Conservation (phyloP, 345 rosid species). For the Arabidopsis suecica region DNA sequence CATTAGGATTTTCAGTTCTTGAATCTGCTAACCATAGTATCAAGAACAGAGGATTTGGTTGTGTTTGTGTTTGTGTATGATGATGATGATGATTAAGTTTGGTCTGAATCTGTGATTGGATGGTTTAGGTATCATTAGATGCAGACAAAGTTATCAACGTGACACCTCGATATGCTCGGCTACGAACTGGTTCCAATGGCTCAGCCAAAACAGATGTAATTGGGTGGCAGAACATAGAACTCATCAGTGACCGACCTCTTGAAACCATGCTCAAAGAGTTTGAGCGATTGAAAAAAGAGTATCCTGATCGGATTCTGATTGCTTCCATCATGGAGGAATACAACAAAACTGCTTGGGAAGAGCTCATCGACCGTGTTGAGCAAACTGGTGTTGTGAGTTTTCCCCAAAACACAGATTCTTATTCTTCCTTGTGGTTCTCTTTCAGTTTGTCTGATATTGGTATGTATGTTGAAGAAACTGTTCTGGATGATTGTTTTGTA, state of each 20-base stretch:
- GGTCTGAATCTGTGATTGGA: slow-evolving; percentile 34
- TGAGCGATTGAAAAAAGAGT: slow-evolving; percentile 74
- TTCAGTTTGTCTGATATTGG: background rate
- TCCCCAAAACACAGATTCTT: background rate
- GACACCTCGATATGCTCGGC: slow-evolving; percentile 88
- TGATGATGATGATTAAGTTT: slow-evolving; percentile 20
- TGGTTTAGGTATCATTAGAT: slow-evolving; percentile 82
- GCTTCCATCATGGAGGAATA: slow-evolving; percentile 99
- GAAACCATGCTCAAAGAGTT: slow-evolving; percentile 96
- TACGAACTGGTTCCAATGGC: slow-evolving; percentile 73
- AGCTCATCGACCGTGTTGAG: slow-evolving; percentile 93
- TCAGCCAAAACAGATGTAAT: slow-evolving; percentile 83
- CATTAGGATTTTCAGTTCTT: background rate
- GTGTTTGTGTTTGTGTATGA: slow-evolving; percentile 2
- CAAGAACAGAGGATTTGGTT: slow-evolving; percentile 28
- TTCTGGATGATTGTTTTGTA: slow-evolving; percentile 35
- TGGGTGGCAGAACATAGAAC: slow-evolving; percentile 98
- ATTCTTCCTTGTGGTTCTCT: background rate
- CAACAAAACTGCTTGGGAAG: slow-evolving; percentile 90
- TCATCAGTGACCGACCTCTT: slow-evolving; percentile 92
- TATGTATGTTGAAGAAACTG: slow-evolving; percentile 5
- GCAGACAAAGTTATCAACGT: slow-evolving; percentile 93
- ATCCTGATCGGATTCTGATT: slow-evolving; percentile 90
- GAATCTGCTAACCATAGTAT: background rate
- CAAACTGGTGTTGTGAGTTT: slow-evolving; percentile 90